Base-by-base conservation (phyloP, 176 grass and related monocot species). In the Musa beccarii region DNA sequence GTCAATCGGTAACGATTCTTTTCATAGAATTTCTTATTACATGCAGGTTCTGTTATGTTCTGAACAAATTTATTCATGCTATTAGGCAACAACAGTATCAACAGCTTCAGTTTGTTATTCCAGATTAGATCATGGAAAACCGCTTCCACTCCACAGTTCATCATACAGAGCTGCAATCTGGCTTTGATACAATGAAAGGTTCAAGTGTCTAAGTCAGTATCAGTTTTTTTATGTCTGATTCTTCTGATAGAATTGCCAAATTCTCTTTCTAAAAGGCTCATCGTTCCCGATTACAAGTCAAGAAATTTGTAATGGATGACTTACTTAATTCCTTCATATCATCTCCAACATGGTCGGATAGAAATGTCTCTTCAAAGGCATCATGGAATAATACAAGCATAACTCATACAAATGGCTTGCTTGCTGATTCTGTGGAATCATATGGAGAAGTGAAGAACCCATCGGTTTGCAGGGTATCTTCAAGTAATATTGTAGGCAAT, bases 281-380 rank as follows among this genome's bases (percentile, higher is more conserved):
- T 43, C 6, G 34, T 43, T 43, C 34, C 34, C 6, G 34, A 43
- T 43, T 43, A 43, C 34, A 43, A 43, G 34, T 26, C 43, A 10
- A 50, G 3, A 51, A 9, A 70, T 70, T 43, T 70, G 10, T 43
- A 59, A 79, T 79, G 77, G 77, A 79, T 49, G 53, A 79, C 68
- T 79, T 79, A 7, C 56, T 55, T 70, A 53, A 59, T 79, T 17
- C 66, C 13, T 57, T 59, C 77, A 67, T 79, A 56, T 20, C 26
- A 69, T 56, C 66, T 49, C 11, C 65, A 70, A 57, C 26, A 21
- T 79, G 77, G 77, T 13, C 66, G 56, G 25, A 56, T 21, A 20
- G 43, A 70, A 49, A 56, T 79, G 52, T 62, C 21, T 70, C 68
- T 70, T 51, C 68, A 11, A 23, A 21, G 51, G 50, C 43, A 67